Evolutionary conservation across 306 rosid species (phyloP).

Genomic region (Erythrophleum fordii): DNA sequence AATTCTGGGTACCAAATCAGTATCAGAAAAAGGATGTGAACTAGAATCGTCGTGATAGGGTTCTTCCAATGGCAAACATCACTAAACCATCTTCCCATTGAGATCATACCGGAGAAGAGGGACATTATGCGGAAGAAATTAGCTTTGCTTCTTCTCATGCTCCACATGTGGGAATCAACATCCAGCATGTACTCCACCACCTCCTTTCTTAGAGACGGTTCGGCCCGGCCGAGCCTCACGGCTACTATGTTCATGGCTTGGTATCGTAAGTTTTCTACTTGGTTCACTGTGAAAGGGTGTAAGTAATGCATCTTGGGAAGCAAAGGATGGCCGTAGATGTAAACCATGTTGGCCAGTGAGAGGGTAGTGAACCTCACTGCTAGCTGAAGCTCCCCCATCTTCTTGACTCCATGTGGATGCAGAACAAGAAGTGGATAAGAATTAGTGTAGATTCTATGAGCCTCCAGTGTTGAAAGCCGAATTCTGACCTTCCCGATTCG

Average conservation of each 20-base stretch:
- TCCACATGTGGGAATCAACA: slow-evolving; percentile 94
- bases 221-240: slow-evolving; percentile 77
- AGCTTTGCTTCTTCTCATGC: slow-evolving; percentile 98
- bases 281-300: slow-evolving; percentile 88
- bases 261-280: slow-evolving; percentile 78
- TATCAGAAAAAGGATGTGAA: slow-evolving; percentile 79
- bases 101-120: slow-evolving; percentile 64
- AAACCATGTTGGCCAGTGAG: slow-evolving; percentile 73
- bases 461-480: slow-evolving; percentile 86
- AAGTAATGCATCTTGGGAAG: slow-evolving; percentile 96
- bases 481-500: slow-evolving; percentile 91
- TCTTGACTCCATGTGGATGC: slow-evolving; percentile 86
- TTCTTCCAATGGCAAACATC: slow-evolving; percentile 91
- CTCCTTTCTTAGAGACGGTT: slow-evolving; percentile 90
- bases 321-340: slow-evolving; percentile 84
- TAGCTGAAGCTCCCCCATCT: slow-evolving; percentile 92
- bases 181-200: slow-evolving; percentile 95
- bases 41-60: slow-evolving; percentile 73
- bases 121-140: slow-evolving; percentile 93
- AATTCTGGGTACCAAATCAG: slow-evolving; percentile 84
- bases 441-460: slow-evolving; percentile 73
- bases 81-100: slow-evolving; percentile 69
- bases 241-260: slow-evolving; percentile 95
- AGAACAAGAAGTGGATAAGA: slow-evolving; percentile 83
- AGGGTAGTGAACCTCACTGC: slow-evolving; percentile 86